Base-by-base conservation (phyloP, 371 early-diverging fungal genomes). In the Mucor mucedo region DNA sequence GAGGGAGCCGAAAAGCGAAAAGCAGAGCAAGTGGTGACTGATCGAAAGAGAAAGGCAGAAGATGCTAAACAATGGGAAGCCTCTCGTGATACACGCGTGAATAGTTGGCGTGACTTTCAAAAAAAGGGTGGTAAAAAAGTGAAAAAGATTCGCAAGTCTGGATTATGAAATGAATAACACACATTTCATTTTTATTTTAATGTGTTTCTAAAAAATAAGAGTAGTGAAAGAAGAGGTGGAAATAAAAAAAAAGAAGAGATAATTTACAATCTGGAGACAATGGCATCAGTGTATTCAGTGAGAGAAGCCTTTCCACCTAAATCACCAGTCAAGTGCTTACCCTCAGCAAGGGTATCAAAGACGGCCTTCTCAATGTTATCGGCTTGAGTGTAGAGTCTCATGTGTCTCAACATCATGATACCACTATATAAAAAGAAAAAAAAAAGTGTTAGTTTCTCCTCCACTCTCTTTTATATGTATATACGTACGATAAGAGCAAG, bases 351-450 rank as follows among this genome's bases (percentile, higher is more conserved):
- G 64, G 97, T 96, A 72, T 86, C 87, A 62, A 98, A 82, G 38
- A 94, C 93, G 58, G 97, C 96, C 58, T 78, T 75, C 77, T 95
- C 92, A 75, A 98, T 94, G 68, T 78, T 81, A 63, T 86, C 87
- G 44, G 96, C 96, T 61, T 89, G 78, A n/a, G 72, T 67, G 73
- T 84, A 82, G 59, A 98, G 79, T 66, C 87, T 84, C 95, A 98
- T 93, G 84, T 98, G 97, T 52, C 92, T 86, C 76, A 98, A 87
- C 98, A 98, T 98, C 97, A 97, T 97, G 70, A 94, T 92, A 60
- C 94, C 89, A 28, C 47, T 47, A 47, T 4, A 94, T 40, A 96
- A 85, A 39, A 97, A 83, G 58, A 98, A 97, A 83, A 59, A 98
- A 84, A 27, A 28, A 49, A 9, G n/a, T 11, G 33, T 52, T 32